Conservation (phyloP, 306 rosid genomes). For the Abrus precatorius region DNA sequence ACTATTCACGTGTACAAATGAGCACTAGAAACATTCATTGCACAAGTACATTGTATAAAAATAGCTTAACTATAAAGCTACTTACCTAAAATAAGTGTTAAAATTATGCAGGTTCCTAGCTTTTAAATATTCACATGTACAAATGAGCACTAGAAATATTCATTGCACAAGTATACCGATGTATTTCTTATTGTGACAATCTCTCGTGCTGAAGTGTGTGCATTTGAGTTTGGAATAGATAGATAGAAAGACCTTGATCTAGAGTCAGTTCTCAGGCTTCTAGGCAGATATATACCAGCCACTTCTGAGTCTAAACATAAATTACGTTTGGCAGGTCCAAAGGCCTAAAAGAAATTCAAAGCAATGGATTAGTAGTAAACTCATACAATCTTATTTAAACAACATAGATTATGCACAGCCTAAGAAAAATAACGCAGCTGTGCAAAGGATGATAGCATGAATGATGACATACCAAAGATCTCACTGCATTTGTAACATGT, state of each 20-base stretch:
- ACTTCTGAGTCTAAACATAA: conserved; percentile 61
- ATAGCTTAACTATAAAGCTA: conserved; percentile 27
- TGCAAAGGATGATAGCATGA: conserved; percentile 30
- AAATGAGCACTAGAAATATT: not conserved
- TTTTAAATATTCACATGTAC: conserved; percentile 8
- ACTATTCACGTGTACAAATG: not conserved
- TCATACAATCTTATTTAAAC: conserved; percentile 38
- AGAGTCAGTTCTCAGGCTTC: conserved; percentile 58
- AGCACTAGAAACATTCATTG: not conserved
- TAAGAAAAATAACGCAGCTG: conserved; percentile 39
- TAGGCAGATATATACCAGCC: conserved; percentile 54
- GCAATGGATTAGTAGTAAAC: conserved; percentile 17
- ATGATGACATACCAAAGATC: conserved; percentile 58
- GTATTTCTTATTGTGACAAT: conserved; percentile 26
- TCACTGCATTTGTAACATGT: conserved; percentile 57
- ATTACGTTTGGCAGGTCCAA: conserved; percentile 58
- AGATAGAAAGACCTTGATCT: conserved; percentile 64
- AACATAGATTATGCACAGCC: conserved; percentile 28
- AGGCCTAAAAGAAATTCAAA: conserved; percentile 61
- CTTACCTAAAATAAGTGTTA: not conserved
- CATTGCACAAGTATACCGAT: not conserved
- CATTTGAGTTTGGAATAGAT: conserved; percentile 14
- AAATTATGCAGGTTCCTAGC: conserved; percentile 27
- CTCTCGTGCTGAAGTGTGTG: conserved; percentile 2
- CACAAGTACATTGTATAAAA: no score